A percentile compares a stretch with the other conserved stretches of the same genome.
phyloP scores from a whole-genome alignment of 202 grass and related monocot genomes.

The Zizania palustris region DNA sequence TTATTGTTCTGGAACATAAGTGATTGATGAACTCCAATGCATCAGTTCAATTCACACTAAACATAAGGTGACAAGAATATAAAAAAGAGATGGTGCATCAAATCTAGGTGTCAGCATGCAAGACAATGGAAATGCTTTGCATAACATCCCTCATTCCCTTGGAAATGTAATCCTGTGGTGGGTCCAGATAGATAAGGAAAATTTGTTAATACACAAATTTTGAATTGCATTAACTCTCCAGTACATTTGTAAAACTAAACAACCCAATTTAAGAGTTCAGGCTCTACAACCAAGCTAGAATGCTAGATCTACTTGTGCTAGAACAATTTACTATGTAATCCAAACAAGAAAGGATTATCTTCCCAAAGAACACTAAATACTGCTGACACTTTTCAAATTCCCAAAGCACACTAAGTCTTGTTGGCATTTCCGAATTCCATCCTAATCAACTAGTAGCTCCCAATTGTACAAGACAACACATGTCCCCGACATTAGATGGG shows the following conservation, averaged over 20 bases:
- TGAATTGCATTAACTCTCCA: neutral
- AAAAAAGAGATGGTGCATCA: neutral
- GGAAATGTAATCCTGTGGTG: neutral
- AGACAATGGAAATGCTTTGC: neutral
- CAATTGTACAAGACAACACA: neutral
- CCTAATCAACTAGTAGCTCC: neutral
- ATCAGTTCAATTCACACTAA: slow-evolving; percentile 4
- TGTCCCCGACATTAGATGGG: neutral
- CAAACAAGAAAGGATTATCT: neutral
- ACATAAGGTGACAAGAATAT: slow-evolving; percentile 10
- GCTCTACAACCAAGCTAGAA: neutral
- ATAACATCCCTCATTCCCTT: neutral
- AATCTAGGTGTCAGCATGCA: neutral
- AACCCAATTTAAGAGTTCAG: neutral
- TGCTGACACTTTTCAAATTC: neutral
- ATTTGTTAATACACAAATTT: neutral
- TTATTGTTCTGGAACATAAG: neutral
- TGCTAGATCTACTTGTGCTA: neutral
- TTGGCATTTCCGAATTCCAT: neutral
- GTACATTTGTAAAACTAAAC: neutral
- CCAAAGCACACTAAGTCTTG: neutral
- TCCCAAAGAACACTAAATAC: neutral
- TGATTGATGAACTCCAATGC: neutral
- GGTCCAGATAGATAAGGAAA: neutral
- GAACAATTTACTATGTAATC: neutral